Evolutionary conservation across 495 filamentous ascomycete species (phyloP).

Genomic region (Penicillium salamii): DNA sequence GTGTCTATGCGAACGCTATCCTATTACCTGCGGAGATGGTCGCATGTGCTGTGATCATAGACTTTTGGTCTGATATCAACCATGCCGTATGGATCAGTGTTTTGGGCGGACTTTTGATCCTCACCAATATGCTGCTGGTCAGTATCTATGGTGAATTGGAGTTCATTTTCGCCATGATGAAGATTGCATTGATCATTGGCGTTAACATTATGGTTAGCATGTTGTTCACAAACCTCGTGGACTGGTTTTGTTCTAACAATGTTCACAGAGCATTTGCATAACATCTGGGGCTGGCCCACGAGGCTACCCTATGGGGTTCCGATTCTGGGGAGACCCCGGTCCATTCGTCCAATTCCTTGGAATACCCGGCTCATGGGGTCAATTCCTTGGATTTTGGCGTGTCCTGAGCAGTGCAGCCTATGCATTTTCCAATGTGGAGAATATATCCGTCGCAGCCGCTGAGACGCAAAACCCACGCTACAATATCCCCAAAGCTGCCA

Average conservation of each 20-base stretch:
- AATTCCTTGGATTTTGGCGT: constrained; percentile 46
- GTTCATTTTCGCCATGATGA: constrained; percentile 38
- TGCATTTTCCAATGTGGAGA: constrained; percentile 48
- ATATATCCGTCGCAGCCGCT: constrained; percentile 40
- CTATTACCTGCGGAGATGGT: constrained; percentile 32
- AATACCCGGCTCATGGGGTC: constrained; percentile 2
- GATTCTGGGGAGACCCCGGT: constrained; percentile 16
- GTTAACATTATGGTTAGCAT: constrained; percentile 41
- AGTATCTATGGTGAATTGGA: constrained; percentile 43
- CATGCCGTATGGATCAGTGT: constrained; percentile 42
- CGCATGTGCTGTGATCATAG: constrained; percentile 46
- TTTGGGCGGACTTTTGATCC: constrained; percentile 39
- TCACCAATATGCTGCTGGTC: constrained; percentile 39
- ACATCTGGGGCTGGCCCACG: constrained; percentile 23
- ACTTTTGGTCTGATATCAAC: constrained; percentile 38
- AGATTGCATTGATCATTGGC: constrained; percentile 41
- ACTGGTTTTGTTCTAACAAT: no score
- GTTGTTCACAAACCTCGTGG: neutral
- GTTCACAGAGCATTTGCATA: constrained; percentile 35
- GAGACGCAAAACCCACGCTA: constrained; percentile 30
- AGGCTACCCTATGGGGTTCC: constrained; percentile 14
- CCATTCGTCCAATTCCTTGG: constrained; percentile 18
- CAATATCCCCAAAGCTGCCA: constrained; percentile 30
- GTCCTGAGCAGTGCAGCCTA: constrained; percentile 53
- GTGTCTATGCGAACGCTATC: constrained; percentile 27